A percentile compares a stretch with the other conserved stretches of the same genome.
Evolutionary conservation across 352 stramenopile species (phyloP).

Genomic region (Phytophthora uliginosa): DNA sequence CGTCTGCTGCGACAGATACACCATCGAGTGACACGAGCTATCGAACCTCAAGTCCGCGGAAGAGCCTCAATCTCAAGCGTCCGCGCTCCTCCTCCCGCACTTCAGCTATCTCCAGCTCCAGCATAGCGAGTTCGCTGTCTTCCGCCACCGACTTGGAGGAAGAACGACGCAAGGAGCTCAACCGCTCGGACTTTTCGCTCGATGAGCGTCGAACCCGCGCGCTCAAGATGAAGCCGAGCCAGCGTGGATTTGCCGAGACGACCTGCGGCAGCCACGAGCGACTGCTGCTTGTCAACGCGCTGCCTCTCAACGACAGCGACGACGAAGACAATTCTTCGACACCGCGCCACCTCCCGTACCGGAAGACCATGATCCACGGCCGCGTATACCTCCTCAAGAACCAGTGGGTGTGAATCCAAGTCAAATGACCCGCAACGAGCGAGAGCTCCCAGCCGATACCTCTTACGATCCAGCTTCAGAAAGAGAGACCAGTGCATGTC

Average conservation of each 20-base stretch:
- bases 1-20: not conserved
- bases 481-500: not conserved
- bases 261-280: constrained; percentile 14
- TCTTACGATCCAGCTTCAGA: not conserved
- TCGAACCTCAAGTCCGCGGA: not conserved
- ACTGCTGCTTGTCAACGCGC: constrained; percentile 16
- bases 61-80: constrained; percentile 1
- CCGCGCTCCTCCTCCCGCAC: not conserved
- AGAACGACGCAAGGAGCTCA: constrained; percentile 14
- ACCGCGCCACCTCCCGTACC: constrained; percentile 24
- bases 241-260: constrained; percentile 18
- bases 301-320: constrained; percentile 23
- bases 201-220: not conserved
- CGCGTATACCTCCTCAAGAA: constrained; percentile 15
- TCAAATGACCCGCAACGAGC: not conserved
- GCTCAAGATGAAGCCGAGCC: constrained; percentile 5
- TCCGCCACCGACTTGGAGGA: constrained; percentile 28
- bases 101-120: constrained; percentile 13
- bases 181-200: constrained; percentile 14
- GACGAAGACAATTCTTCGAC: not conserved
- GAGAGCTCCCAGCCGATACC: not conserved
- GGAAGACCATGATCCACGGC: constrained; percentile 15
- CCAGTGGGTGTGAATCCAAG: constrained; percentile 30
- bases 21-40: not conserved
- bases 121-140: constrained; percentile 22